A percentile compares a stretch with the other conserved stretches of the same genome.
Evolutionary conservation across 2,329 filamentous ascomycete species (phyloP).

Genomic region (Tolypocladium guangdongense): DNA sequence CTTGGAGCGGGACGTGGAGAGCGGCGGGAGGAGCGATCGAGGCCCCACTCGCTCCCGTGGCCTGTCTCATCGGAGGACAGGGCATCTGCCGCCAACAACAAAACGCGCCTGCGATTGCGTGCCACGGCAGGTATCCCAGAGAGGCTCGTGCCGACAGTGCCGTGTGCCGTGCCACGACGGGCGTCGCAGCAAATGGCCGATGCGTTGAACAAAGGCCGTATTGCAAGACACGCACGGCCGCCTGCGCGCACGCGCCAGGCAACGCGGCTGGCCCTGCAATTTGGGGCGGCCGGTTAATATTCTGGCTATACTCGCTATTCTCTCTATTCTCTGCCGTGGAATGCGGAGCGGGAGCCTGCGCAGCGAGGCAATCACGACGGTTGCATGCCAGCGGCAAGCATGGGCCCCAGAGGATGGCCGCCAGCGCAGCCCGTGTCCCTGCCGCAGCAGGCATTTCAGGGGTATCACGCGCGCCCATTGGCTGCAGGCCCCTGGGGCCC

Average conservation of each 20-base stretch:
- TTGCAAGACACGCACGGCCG: neutral
- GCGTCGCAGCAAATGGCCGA: neutral
- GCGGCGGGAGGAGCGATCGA: neutral
- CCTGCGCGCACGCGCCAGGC: neutral
- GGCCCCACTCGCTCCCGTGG: too few relatives aligned
- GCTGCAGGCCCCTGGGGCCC: neutral
- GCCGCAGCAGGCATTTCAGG: too few relatives aligned
- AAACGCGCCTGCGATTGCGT: neutral
- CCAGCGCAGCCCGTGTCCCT: too few relatives aligned
- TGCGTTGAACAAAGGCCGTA: neutral
- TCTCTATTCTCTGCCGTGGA: neutral
- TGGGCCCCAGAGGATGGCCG: neutral
- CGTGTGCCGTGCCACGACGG: neutral
- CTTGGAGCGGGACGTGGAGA: neutral
- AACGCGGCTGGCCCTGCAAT: neutral
- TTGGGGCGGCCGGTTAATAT: neutral
- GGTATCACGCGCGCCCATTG: neutral
- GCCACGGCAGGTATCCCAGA: neutral
- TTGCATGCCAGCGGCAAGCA: neutral
- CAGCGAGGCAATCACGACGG: neutral
- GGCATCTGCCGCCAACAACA: too few relatives aligned
- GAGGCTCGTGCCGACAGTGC: neutral
- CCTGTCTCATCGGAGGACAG: too few relatives aligned
- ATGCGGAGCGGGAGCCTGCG: too few relatives aligned
- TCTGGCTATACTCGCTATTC: neutral